These are phyloP conservation scores for Kregervanrija pseudodelftensis DNA, from an alignment of 805 yeast genomes.

Conservation along the genomic window DNA sequence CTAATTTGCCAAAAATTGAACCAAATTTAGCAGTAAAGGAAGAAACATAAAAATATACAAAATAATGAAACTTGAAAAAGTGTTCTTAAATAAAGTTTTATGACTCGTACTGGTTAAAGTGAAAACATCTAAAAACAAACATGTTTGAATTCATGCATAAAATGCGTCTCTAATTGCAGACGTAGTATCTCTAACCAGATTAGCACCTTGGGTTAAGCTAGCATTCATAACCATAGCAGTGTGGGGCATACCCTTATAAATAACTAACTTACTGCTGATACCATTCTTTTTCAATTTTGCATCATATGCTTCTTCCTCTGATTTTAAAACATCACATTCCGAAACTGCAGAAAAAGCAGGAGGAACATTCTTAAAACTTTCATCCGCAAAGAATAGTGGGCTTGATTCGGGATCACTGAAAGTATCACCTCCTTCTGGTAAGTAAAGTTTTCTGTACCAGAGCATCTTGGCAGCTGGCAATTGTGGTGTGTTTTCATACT, in stretches of 20 bases:
- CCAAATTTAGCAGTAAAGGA: too few species aligned
- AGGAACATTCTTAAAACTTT: conserved; percentile 32
- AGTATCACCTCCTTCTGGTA: conserved; percentile 33
- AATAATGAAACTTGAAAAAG: too few species aligned
- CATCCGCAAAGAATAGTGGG: conserved; percentile 35
- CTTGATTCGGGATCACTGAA: conserved; percentile 30
- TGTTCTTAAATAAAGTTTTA: too few species aligned
- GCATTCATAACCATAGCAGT: conserved; percentile 44
- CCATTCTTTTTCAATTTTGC: conserved; percentile 33
- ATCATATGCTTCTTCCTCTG: conserved; percentile 38
- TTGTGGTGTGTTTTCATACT: conserved; percentile 33
- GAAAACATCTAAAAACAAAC: too few species aligned
- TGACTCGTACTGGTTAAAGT: too few species aligned
- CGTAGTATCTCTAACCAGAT: conserved; percentile 27
- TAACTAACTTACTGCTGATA: conserved; percentile 24
- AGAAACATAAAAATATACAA: too few species aligned
- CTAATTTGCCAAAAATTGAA: too few species aligned
- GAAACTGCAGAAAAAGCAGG: conserved; percentile 37
- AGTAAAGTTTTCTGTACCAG: conserved; percentile 36
- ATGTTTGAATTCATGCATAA: not conserved
- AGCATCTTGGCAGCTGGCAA: conserved; percentile 39
- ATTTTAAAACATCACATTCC: conserved; percentile 37
- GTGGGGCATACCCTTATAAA: conserved; percentile 40
- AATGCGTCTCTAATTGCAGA: conserved; percentile 27
- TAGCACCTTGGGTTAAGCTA: conserved; percentile 28